A percentile compares a stretch with the other conserved stretches of the same genome.
Evolutionary conservation across 78 protist species (phyloP).

Genomic region (Dictyostelium intermedium): DNA sequence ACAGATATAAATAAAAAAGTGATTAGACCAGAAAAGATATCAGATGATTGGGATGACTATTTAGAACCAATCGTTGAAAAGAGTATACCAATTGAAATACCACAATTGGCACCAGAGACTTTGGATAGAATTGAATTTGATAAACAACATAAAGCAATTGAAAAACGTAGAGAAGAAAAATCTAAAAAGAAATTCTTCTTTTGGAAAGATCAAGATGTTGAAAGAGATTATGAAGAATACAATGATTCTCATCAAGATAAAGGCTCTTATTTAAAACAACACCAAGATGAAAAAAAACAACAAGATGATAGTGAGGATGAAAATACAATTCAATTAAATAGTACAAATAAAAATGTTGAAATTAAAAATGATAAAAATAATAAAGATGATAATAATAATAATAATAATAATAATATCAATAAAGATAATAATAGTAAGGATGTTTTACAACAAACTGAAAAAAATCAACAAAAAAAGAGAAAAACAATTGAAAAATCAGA

Average conservation of each 20-base stretch:
- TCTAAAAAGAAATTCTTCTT: conserved; percentile 63
- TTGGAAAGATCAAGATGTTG: conserved; percentile 30
- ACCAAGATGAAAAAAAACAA: neutral
- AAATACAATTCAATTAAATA: conserved; percentile 5
- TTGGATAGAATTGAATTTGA: conserved; percentile 6
- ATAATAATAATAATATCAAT: neutral
- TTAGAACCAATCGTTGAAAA: conserved; percentile 20
- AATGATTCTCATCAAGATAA: conserved; percentile 12
- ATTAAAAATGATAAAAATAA: neutral
- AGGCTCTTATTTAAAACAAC: conserved; percentile 9
- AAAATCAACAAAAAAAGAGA: neutral
- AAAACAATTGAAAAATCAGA: neutral
- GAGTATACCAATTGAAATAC: neutral
- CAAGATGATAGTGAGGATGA: conserved; percentile 39
- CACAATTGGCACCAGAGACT: conserved; percentile 6
- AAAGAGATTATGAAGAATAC: conserved; percentile 19
- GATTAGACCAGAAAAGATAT: conserved; percentile 6
- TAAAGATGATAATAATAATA: neutral
- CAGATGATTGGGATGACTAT: conserved; percentile 31
- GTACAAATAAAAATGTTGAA: conserved; percentile 6
- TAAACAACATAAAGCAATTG: neutral
- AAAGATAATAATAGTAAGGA: neutral
- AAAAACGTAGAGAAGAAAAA: conserved; percentile 37
- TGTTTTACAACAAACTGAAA: neutral
- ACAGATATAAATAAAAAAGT: neutral